phyloP scores from a whole-genome alignment of 257 asterid genomes.

The Osmanthus fragrans region DNA sequence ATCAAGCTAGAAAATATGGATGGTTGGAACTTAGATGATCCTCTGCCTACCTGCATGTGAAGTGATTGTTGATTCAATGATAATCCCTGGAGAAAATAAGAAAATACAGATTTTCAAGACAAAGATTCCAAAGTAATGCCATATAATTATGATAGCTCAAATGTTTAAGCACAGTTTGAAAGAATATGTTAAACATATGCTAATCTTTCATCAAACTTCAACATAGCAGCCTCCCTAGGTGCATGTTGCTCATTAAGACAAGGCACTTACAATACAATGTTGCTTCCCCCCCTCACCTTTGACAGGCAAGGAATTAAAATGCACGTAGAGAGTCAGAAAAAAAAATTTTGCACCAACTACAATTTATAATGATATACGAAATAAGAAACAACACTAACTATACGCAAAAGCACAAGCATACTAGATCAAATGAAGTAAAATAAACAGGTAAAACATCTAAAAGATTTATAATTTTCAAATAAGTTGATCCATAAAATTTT shows the following conservation, averaged over 20 bases:
- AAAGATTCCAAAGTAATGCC: background rate
- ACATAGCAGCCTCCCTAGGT: background rate
- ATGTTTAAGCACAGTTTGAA: background rate
- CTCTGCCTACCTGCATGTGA: background rate
- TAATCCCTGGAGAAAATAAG: background rate
- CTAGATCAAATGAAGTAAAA: background rate
- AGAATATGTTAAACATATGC: background rate
- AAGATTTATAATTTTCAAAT: background rate
- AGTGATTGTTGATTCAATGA: background rate
- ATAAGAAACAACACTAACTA: no score
- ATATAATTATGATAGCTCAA: background rate
- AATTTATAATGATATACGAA: no score
- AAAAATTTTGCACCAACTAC: no score
- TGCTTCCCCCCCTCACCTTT: background rate
- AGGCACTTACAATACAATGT: no score
- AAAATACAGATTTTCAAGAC: background rate
- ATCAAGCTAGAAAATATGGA: conserved; percentile 32
- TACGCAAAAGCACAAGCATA: background rate
- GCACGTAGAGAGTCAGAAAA: no score
- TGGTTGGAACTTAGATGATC: background rate
- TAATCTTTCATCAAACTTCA: background rate
- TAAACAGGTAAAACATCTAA: background rate
- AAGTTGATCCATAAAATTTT: background rate
- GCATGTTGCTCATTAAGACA: background rate
- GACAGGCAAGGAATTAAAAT: background rate